Evolutionary conservation across 176 grass and related monocot species (phyloP).

Genomic region (Melocanna baccifera): DNA sequence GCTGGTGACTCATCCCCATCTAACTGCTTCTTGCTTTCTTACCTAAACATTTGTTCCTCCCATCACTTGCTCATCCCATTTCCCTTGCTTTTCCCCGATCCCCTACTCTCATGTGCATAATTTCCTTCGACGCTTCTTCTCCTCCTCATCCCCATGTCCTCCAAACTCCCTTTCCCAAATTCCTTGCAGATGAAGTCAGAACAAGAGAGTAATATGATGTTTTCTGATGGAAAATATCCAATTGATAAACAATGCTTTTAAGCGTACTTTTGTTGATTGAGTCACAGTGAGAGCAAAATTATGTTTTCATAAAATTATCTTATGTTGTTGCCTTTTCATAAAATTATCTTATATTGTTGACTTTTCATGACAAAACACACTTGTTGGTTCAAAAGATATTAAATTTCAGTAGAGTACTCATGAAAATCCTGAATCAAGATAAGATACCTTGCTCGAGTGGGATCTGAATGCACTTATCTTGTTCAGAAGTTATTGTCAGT

Average conservation of each 20-base stretch:
- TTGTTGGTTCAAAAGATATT: neutral
- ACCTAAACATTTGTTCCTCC: too few species aligned
- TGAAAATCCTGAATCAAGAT: slow-evolving; percentile 19
- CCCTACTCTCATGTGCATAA: too few species aligned
- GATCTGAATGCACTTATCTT: slow-evolving; percentile 7
- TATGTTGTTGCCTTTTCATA: neutral
- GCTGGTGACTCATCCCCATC: too few species aligned
- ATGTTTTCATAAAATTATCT: neutral
- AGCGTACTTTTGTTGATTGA: neutral
- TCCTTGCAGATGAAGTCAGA: neutral
- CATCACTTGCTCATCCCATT: too few species aligned
- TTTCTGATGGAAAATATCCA: neutral
- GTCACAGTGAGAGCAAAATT: neutral
- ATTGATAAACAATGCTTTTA: neutral
- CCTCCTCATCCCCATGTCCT: too few species aligned
- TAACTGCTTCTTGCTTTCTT: too few species aligned
- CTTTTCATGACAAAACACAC: neutral
- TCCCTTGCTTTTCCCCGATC: too few species aligned
- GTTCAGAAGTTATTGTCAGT: neutral
- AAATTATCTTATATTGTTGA: neutral
- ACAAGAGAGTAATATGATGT: neutral
- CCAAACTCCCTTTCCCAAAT: too few species aligned
- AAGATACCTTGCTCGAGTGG: slow-evolving; percentile 1
- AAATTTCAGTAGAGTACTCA: neutral
- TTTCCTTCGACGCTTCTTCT: too few species aligned